phyloP scores from a whole-genome alignment of 768 basidiomycete species.

The Leccinum truebloodii region DNA sequence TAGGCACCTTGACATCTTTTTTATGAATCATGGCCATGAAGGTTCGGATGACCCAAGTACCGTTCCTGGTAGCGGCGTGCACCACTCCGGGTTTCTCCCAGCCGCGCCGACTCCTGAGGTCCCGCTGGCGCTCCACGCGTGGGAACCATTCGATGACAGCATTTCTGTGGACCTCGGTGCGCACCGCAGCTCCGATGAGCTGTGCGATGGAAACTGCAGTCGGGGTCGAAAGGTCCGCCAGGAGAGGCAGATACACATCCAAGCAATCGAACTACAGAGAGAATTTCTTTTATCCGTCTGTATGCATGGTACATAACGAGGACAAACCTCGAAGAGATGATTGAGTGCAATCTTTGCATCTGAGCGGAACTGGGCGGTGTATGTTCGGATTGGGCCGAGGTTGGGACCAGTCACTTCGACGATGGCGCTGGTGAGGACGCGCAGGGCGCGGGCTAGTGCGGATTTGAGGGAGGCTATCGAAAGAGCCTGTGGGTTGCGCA shows the following conservation, averaged over 20 bases:
- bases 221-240: constrained; percentile 45
- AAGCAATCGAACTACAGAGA: constrained; percentile 53
- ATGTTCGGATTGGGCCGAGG: constrained; percentile 55
- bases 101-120: constrained; percentile 60
- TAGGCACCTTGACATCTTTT: constrained; percentile 51
- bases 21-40: constrained; percentile 49
- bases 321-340: constrained; percentile 58
- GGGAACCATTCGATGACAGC: constrained; percentile 66
- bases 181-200: constrained; percentile 54
- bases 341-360: constrained; percentile 61
- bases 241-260: constrained; percentile 67
- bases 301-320: not conserved
- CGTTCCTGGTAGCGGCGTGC: constrained; percentile 42
- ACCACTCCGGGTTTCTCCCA: constrained; percentile 66
- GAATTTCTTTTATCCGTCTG: not conserved
- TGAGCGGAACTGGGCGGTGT: constrained; percentile 39
- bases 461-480: constrained; percentile 45
- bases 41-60: constrained; percentile 61
- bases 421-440: constrained; percentile 56
- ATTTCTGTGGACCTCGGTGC: constrained; percentile 49
- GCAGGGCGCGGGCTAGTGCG: constrained; percentile 64
- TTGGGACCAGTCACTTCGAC: constrained; percentile 72
- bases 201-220: constrained; percentile 55
- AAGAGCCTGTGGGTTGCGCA: constrained; percentile 43
- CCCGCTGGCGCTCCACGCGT: constrained; percentile 51